A percentile compares a stretch with the other conserved stretches of the same genome.
Evolutionary conservation across 2,329 filamentous ascomycete species (phyloP).

Genomic region (Akanthomyces uredinophilus): DNA sequence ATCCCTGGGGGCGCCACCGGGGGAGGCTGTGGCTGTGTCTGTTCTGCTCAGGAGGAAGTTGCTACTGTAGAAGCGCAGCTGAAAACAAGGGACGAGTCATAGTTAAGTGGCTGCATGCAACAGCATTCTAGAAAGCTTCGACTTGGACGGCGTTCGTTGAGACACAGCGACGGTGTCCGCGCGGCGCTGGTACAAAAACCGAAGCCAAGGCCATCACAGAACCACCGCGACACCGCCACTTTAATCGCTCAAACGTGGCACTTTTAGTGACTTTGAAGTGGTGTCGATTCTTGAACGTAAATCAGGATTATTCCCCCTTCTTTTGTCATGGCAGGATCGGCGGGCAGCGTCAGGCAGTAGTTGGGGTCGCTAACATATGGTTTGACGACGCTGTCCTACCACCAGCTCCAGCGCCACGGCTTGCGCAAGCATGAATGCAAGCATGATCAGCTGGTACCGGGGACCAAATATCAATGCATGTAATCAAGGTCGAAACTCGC

Average conservation of each 20-base stretch:
- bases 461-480: not conserved
- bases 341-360: not conserved
- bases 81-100: not conserved
- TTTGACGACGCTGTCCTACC: not conserved
- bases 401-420: not conserved
- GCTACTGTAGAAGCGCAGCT: no score
- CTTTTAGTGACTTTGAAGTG: not conserved
- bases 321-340: not conserved
- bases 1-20: slow-evolving; percentile 4
- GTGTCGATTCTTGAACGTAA: not conserved
- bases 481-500: not conserved
- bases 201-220: not conserved
- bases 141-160: not conserved
- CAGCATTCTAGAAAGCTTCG: not conserved
- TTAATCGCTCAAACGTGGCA: not conserved
- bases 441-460: not conserved
- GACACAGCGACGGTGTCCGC: not conserved
- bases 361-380: not conserved
- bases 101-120: not conserved
- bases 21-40: not conserved
- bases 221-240: slow-evolving; percentile 2
- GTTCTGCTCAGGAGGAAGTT: not conserved
- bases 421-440: not conserved
- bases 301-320: not conserved
- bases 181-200: not conserved